A percentile compares a stretch with the other conserved stretches of the same genome.
Conservation (phyloP, 768 basidiomycete genomes). For the Suillus decipiens region DNA sequence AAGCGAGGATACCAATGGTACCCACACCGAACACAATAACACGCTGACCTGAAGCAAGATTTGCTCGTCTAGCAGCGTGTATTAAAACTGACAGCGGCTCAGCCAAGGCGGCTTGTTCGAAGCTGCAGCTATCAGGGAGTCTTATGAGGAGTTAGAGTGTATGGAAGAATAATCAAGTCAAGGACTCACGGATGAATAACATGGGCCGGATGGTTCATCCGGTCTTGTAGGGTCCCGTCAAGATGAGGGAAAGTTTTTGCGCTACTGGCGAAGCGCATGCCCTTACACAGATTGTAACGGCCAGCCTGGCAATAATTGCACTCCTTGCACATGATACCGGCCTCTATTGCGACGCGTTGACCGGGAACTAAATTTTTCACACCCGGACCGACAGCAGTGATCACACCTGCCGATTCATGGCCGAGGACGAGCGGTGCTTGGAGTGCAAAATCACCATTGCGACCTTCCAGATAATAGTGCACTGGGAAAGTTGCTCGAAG, state of each 20-base stretch:
- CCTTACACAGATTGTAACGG: conserved; percentile 91
- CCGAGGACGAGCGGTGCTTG: conserved; percentile 88
- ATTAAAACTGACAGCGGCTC: conserved; percentile 94
- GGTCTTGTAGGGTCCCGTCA: conserved; percentile 87
- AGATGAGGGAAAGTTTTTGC: conserved; percentile 92
- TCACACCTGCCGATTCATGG: conserved; percentile 88
- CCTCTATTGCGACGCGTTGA: conserved; percentile 91
- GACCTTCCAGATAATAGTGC: conserved; percentile 87
- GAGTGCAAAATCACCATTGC: conserved; percentile 91
- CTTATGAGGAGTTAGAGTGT: conserved; percentile 39
- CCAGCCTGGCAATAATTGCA: conserved; percentile 72
- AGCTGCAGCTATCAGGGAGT: conserved; percentile 73
- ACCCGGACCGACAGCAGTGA: conserved; percentile 80
- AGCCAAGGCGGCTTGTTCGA: conserved; percentile 83
- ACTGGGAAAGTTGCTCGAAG: conserved; percentile 45
- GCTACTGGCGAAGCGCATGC: conserved; percentile 85
- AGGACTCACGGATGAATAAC: conserved; percentile 82
- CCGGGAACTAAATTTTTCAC: conserved; percentile 67
- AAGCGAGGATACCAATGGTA: conserved; percentile 90
- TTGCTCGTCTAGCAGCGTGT: conserved; percentile 53
- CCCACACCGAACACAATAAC: conserved; percentile 93
- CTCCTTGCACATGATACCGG: conserved; percentile 83
- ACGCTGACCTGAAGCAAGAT: conserved; percentile 53
- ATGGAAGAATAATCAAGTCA: neutral
- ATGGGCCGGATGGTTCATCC: conserved; percentile 87